phyloP scores from a whole-genome alignment of 2,329 filamentous ascomycete species.

The Chalaropsis thielavioides region DNA sequence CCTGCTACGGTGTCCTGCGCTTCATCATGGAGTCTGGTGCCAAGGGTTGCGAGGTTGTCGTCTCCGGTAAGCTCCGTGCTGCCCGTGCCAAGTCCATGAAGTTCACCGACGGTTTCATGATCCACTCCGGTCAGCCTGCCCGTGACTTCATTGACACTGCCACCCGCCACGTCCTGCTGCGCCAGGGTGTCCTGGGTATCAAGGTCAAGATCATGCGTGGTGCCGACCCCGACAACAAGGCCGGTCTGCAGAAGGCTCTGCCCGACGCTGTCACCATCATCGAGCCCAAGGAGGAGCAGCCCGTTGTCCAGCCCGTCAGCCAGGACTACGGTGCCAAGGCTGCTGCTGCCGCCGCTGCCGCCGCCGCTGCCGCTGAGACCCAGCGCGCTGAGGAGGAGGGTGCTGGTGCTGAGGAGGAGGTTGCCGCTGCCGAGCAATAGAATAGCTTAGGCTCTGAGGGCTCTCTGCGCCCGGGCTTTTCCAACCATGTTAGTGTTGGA shows the following conservation, averaged over 20 bases:
- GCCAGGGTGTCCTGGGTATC: conserved; percentile 99
- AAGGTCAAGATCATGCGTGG: conserved; percentile 99
- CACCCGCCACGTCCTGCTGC: conserved; percentile 97
- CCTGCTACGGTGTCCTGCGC: conserved; percentile 98
- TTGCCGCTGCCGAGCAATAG: conserved; percentile 32
- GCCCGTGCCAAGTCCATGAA: conserved; percentile 99
- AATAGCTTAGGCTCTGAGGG: conserved; percentile 17
- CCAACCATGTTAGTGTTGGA: conserved; percentile 16
- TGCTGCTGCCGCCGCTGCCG: conserved; percentile 48
- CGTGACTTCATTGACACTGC: conserved; percentile 99
- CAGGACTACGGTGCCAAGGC: conserved; percentile 98
- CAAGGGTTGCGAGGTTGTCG: conserved; percentile 99
- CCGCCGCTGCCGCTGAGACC: conserved; percentile 38
- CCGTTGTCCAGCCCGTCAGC: conserved; percentile 85
- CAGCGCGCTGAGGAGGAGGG: conserved; percentile 43
- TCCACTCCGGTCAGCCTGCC: conserved; percentile 98
- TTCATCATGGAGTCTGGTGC: conserved; percentile 99
- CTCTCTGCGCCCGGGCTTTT: conserved; percentile 17
- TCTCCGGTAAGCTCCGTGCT: conserved; percentile 96
- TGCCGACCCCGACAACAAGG: conserved; percentile 98
- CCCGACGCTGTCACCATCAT: conserved; percentile 98
- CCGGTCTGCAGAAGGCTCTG: conserved; percentile 89
- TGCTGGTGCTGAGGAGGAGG: conserved; percentile 37
- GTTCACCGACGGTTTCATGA: conserved; percentile 99
- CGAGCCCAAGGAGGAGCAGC: conserved; percentile 99